Evolutionary conservation across 2,329 filamentous ascomycete species (phyloP), one percentile per base, ranked within the genome.

Genomic region (Ramichloridium luteum): DNA sequence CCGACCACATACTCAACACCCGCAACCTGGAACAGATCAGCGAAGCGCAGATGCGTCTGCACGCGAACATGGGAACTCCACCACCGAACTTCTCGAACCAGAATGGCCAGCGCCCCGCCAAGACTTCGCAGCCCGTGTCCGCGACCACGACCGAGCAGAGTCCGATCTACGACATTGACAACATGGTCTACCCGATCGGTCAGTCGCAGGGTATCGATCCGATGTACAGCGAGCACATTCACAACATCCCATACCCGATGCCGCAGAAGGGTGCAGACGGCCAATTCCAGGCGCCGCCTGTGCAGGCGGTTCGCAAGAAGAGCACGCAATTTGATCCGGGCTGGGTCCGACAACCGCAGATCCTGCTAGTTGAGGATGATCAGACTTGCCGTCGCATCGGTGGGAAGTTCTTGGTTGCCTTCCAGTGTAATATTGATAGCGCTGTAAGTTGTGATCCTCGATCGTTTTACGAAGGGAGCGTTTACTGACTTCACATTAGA

Each of bases 181-280:
- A 68, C 41, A 71, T 92, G 32, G 85, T 94, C 6, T 96, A 94
- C 53, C 86, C 88, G 0, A 84, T 93, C 11, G 86, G 86, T 12
- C 76, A 85, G 43, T 90, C 79, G 1, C 82, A 92, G 43, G 86
- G 86, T 32, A 94, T 94, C 44, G 86, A 94, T 51, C 86, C 88
- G 1, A 90, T 93, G 68, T 86, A 88, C 52, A 80, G 82, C 46
- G 86, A 94, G 47, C 85, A 94, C 51, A 84, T 94, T 51, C 76
- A 88, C 60, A 93, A 93, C 53, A 92, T 94, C 34, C 84, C 86
- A 0, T 96, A 93, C 52, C 68, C 78, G 6, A 65, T 83, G 58
- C 83, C 72, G 11, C 67, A 80, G 3, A 83, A 80, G 44, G 65
- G 68, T 4, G 47, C 62, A 11, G 70, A 75, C 30, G 45, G 38